A percentile compares a stretch with the other conserved stretches of the same genome.
phyloP scores from a whole-genome alignment of 148 eudicot genomes.

The Cornus florida region DNA sequence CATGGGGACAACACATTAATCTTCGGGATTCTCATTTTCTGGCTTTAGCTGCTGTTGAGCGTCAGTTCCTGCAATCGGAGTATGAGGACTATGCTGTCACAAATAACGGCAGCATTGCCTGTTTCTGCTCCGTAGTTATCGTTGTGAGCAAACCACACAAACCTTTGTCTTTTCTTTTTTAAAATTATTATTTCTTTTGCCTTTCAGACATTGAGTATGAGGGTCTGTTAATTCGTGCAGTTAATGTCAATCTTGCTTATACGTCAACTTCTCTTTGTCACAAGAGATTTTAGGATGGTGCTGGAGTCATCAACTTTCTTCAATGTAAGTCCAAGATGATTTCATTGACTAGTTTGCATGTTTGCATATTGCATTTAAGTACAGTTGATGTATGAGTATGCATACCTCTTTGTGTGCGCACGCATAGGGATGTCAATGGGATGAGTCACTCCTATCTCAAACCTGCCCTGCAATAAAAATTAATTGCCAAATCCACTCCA shows the following conservation, averaged over 20 bases:
- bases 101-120: conserved; percentile 54
- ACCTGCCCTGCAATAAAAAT: too few relatives aligned
- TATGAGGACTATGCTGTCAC: conserved; percentile 66
- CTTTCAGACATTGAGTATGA: conserved; percentile 2
- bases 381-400: neutral
- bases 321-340: conserved; percentile 37
- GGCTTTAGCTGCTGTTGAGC: conserved; percentile 67
- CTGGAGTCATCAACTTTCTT: conserved; percentile 56
- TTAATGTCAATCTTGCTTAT: conserved; percentile 71
- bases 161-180: neutral
- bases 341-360: too few relatives aligned
- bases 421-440: neutral
- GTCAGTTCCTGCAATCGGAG: conserved; percentile 65
- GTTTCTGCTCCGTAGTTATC: conserved; percentile 60
- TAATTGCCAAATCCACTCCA: too few relatives aligned
- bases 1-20: conserved; percentile 64
- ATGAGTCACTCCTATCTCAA: too few relatives aligned
- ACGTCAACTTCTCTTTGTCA: conserved; percentile 64
- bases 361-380: too few relatives aligned
- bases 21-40: conserved; percentile 55
- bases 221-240: conserved; percentile 36
- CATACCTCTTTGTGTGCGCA: neutral
- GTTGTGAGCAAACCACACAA: conserved; percentile 38
- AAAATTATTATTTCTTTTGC: neutral
- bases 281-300: conserved; percentile 62